Base-by-base conservation (phyloP, 352 stramenopile species). In the Globisporangium carolinianum region DNA sequence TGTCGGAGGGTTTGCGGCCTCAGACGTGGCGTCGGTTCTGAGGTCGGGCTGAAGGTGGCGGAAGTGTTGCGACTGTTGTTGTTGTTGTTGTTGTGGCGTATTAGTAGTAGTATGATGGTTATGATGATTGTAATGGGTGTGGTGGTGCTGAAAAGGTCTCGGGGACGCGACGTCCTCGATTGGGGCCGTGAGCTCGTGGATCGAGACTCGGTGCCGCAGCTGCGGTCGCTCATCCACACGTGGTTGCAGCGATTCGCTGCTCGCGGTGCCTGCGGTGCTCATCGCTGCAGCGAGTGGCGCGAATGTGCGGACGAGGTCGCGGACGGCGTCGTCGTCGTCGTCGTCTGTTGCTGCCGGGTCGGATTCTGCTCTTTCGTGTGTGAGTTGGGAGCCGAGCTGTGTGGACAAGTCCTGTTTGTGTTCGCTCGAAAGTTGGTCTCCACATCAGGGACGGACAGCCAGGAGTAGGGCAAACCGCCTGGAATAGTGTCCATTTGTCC, bases 121-220 rank as follows among this genome's bases (percentile, higher is more conserved):
- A 36, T 49, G n/a, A 14, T 35, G 15, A 5, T 49, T 14, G 5
- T 15, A n/a, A 7, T 47, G 43, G 11, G 43, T 14, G 32, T 59
- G 45, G 36, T 14, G 12, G 12, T 53, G 36, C 14, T 48, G 42
- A 36, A 41, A 53, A 36, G 32, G 45, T 53, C 45, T 47, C 15
- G 55, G 45, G 35, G 55, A 37, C 55, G 46, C 37, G 11, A 10
- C 11, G 36, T 43, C 47, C 15, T 35, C 38, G 17, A n/a, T 42
- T 42, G 45, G 43, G 49, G 49, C 47, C 9, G 39, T 49, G 48
- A 61, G 48, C 36, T 58, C 55, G 55, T 36, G 39, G 42, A 56
- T 46, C 17, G 61, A 61, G 36, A 66, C 61, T 9, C 59, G 55
- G 24, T 51, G 61, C 11, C 48, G 55, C 50, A 66, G 61, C 61